These are phyloP conservation scores for Cyberlindnera amylophila DNA, from an alignment of 805 yeast genomes.

Conservation along the genomic window DNA sequence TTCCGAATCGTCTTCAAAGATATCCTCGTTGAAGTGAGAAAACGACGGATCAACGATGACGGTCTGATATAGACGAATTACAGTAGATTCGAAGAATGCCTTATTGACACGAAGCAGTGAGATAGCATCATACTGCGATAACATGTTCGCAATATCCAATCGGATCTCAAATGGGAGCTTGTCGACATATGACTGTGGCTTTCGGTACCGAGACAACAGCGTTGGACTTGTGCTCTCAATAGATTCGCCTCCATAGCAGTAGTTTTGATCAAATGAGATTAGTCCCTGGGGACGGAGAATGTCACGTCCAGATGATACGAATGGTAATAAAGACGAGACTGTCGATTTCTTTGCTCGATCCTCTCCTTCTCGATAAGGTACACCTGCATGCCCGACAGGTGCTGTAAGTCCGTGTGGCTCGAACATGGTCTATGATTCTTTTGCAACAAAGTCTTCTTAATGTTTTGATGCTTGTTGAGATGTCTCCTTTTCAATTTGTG, in stretches of 20 bases:
- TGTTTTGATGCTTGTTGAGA: too few relatives aligned
- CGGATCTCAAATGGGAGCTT: constrained; percentile 38
- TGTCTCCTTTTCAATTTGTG: too few relatives aligned
- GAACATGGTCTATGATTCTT: too few relatives aligned
- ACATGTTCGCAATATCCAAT: constrained; percentile 29
- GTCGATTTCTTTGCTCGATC: background rate
- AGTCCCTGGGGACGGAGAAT: background rate
- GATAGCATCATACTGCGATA: constrained; percentile 38
- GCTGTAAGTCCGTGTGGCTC: too few relatives aligned
- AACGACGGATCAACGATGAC: constrained; percentile 32
- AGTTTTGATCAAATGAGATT: background rate
- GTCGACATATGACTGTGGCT: constrained; percentile 19
- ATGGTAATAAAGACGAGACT: constrained; percentile 18
- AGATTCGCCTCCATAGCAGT: background rate
- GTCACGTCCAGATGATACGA: constrained; percentile 15
- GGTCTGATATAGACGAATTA: constrained; percentile 33
- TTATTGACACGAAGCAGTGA: constrained; percentile 31
- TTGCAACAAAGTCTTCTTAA: too few relatives aligned
- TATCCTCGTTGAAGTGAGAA: constrained; percentile 36
- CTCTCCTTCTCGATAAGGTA: constrained; percentile 6
- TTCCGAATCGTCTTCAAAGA: constrained; percentile 28
- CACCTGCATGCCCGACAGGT: constrained; percentile 18
- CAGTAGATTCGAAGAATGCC: constrained; percentile 30
- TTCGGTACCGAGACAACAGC: background rate
- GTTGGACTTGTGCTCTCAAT: constrained; percentile 2